phyloP scores from a whole-genome alignment of 106 monocot genomes.

The Dendrobium catenatum region DNA sequence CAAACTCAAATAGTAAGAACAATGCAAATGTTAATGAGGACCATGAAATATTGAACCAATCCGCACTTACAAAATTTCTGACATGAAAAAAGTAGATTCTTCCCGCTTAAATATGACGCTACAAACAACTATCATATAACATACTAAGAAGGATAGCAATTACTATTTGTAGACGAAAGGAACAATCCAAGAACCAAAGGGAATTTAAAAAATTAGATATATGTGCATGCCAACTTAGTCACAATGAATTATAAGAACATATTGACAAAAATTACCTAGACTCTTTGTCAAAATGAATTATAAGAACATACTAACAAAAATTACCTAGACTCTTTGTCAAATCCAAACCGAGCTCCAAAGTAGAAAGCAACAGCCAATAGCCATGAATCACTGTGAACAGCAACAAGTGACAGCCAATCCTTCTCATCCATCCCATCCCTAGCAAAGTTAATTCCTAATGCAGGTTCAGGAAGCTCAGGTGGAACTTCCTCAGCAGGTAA shows the following conservation, averaged over 20 bases:
- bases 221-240: background rate
- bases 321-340: conserved; percentile 29
- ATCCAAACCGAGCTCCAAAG: conserved; percentile 14
- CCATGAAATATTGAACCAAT: too few species aligned
- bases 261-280: conserved; percentile 23
- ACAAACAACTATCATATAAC: too few species aligned
- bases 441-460: conserved; percentile 11
- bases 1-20: too few species aligned
- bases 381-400: conserved; percentile 13
- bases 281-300: conserved; percentile 7
- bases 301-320: background rate
- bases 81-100: too few species aligned
- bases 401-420: conserved; percentile 14
- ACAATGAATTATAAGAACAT: background rate
- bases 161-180: background rate
- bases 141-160: background rate
- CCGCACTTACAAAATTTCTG: too few species aligned
- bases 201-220: background rate
- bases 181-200: background rate
- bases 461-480: conserved; percentile 11
- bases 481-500: conserved; percentile 11
- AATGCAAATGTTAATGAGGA: too few species aligned
- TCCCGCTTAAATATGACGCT: too few species aligned
- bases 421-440: conserved; percentile 14
- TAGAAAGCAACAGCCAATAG: conserved; percentile 9